phyloP scores from a whole-genome alignment of 768 basidiomycete species.

The Phaeotremella fagi region DNA sequence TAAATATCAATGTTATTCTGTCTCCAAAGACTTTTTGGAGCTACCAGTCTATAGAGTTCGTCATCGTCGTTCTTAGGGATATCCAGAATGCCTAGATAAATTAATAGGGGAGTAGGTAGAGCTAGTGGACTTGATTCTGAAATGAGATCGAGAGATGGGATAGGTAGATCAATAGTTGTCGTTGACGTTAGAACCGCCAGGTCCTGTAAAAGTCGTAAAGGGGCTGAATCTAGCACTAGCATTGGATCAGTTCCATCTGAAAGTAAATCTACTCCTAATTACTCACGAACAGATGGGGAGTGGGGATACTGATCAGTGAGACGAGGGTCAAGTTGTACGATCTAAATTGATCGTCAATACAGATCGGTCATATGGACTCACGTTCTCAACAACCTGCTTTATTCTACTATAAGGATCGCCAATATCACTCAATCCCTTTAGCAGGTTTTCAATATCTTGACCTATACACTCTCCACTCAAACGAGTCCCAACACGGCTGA shows the following conservation, averaged over 20 bases:
- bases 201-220: conserved; percentile 22
- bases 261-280: too few relatives aligned
- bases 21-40: neutral
- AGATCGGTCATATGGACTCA: too few relatives aligned
- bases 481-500: conserved; percentile 7
- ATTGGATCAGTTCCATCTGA: too few relatives aligned
- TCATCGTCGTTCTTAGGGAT: too few relatives aligned
- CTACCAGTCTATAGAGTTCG: neutral
- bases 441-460: conserved; percentile 4
- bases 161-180: neutral
- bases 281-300: too few relatives aligned
- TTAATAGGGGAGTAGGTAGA: conserved; percentile 4
- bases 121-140: conserved; percentile 17
- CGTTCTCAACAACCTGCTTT: too few relatives aligned
- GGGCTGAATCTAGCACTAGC: conserved; percentile 16
- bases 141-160: conserved; percentile 3
- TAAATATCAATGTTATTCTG: neutral
- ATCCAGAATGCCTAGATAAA: conserved; percentile 8
- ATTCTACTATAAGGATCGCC: too few relatives aligned
- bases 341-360: too few relatives aligned
- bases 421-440: conserved; percentile 8
- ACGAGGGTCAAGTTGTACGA: conserved; percentile 1
- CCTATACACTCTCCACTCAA: conserved; percentile 14
- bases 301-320: conserved; percentile 1
- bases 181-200: conserved; percentile 7